Percentiles rank a stretch among this genome's conserved stretches.
These are phyloP conservation scores for Endogone sp. DNA, from an alignment of 192 early-diverging fungal species.

Conservation along the genomic window DNA sequence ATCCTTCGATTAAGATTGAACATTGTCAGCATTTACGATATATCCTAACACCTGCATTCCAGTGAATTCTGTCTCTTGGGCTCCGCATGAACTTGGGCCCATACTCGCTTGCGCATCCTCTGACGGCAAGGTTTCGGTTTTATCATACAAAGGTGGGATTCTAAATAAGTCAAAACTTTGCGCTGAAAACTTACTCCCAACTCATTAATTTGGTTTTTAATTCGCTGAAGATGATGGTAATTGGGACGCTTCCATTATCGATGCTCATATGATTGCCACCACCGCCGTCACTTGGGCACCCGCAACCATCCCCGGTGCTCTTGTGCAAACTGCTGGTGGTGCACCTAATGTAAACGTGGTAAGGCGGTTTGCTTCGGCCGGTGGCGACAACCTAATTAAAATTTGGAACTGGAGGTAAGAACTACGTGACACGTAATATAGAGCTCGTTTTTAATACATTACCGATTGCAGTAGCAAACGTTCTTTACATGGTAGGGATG, in stretches of 20 bases:
- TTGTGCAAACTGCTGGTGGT: constrained; percentile 59
- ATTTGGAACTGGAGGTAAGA: constrained; percentile 75
- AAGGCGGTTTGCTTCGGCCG: constrained; percentile 87
- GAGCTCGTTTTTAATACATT: no score
- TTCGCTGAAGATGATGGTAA: constrained; percentile 68
- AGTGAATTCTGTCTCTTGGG: constrained; percentile 98
- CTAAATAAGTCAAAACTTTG: no score
- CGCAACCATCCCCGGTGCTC: constrained; percentile 69
- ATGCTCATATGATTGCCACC: constrained; percentile 87
- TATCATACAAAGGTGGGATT: constrained; percentile 87
- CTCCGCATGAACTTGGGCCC: constrained; percentile 94
- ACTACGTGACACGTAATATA: no score
- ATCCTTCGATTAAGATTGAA: not conserved
- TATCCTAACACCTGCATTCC: not conserved
- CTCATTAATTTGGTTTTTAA: no score
- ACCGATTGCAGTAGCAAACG: no score
- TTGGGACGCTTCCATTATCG: constrained; percentile 78
- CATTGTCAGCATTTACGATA: not conserved
- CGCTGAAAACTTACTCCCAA: not conserved
- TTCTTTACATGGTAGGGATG: constrained; percentile 64
- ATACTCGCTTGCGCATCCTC: constrained; percentile 90
- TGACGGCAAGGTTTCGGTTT: constrained; percentile 89
- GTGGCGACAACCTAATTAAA: constrained; percentile 96
- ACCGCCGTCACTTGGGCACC: constrained; percentile 97
- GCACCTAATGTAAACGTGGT: constrained; percentile 47